phyloP scores from a whole-genome alignment of 2,329 filamentous ascomycete species.

The Neofusicoccum ribis region DNA sequence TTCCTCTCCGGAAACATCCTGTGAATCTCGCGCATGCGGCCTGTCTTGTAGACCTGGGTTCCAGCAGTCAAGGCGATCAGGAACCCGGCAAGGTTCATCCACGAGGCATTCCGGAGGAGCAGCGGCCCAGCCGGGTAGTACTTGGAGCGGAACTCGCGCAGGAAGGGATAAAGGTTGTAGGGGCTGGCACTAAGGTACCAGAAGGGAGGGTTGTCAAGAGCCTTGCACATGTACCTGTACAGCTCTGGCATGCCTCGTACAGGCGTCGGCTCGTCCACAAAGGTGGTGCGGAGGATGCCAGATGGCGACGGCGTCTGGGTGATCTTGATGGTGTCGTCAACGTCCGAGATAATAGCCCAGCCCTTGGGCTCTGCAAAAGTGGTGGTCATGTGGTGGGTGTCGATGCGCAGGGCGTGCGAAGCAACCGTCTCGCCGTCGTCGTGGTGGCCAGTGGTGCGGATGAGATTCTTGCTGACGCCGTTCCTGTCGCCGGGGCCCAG shows the following conservation, averaged over 20 bases:
- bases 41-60: constrained; percentile 83
- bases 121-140: constrained; percentile 78
- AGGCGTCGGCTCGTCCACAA: constrained; percentile 71
- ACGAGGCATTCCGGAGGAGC: constrained; percentile 80
- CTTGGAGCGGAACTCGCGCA: constrained; percentile 69
- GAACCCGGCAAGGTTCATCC: constrained; percentile 80
- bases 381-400: constrained; percentile 63
- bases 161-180: constrained; percentile 90
- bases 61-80: constrained; percentile 76
- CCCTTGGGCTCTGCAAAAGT: constrained; percentile 74
- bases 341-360: constrained; percentile 84
- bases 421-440: constrained; percentile 35
- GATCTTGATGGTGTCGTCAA: constrained; percentile 95
- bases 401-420: constrained; percentile 32
- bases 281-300: constrained; percentile 81
- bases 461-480: constrained; percentile 68
- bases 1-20: constrained; percentile 75
- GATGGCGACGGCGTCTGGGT: constrained; percentile 78
- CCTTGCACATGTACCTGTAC: constrained; percentile 65
- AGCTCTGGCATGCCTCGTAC: constrained; percentile 82
- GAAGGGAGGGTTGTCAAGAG: constrained; percentile 66
- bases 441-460: constrained; percentile 52
- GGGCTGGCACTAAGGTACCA: constrained; percentile 94
- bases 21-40: constrained; percentile 75
- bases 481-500: constrained; percentile 71